Percentiles rank a stretch among this genome's conserved stretches.
Evolutionary conservation across 495 filamentous ascomycete genomes (phyloP).

Genomic region (Aspergillus bertholletiae): DNA sequence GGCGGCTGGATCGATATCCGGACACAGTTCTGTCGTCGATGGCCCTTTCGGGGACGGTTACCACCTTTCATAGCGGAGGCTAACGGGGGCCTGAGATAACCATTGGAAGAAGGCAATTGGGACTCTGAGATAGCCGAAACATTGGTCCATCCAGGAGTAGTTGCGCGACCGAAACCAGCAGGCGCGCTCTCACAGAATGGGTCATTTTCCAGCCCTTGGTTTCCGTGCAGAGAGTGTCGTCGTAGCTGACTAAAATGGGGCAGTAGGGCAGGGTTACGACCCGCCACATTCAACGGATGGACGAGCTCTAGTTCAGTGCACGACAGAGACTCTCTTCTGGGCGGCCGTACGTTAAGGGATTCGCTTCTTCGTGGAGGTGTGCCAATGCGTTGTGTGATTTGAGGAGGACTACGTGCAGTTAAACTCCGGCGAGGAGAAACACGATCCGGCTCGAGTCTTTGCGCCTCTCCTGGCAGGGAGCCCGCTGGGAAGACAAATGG

Average conservation of each 20-base stretch:
- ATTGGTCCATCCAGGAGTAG: conserved; percentile 2
- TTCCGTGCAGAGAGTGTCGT: conserved; percentile 24
- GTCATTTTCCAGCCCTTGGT: conserved; percentile 23
- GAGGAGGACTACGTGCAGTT: conserved; percentile 32
- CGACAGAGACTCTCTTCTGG: conserved; percentile 14
- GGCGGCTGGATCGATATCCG: conserved; percentile 47
- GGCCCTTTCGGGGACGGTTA: conserved; percentile 37
- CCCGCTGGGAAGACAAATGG: conserved; percentile 29
- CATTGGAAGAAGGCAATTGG: conserved; percentile 20
- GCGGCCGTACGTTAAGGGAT: conserved; percentile 26
- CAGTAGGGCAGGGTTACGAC: conserved; percentile 20
- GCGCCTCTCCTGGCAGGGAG: conserved; percentile 25
- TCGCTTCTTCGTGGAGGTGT: conserved; percentile 34
- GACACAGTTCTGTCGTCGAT: conserved; percentile 47
- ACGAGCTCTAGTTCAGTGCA: conserved; percentile 12
- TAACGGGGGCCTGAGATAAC: conserved; percentile 21
- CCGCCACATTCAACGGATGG: conserved; percentile 9
- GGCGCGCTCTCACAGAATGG: conserved; percentile 26
- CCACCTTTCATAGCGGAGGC: conserved; percentile 38
- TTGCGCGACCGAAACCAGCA: neutral
- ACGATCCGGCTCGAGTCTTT: conserved; percentile 20
- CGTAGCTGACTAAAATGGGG: conserved; percentile 29
- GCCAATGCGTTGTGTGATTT: conserved; percentile 21
- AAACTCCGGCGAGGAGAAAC: conserved; percentile 37
- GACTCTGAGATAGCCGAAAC: conserved; percentile 18